Base-by-base conservation (phyloP, 1,284 basidiomycete species). In the Bondarzewia mesenterica region DNA sequence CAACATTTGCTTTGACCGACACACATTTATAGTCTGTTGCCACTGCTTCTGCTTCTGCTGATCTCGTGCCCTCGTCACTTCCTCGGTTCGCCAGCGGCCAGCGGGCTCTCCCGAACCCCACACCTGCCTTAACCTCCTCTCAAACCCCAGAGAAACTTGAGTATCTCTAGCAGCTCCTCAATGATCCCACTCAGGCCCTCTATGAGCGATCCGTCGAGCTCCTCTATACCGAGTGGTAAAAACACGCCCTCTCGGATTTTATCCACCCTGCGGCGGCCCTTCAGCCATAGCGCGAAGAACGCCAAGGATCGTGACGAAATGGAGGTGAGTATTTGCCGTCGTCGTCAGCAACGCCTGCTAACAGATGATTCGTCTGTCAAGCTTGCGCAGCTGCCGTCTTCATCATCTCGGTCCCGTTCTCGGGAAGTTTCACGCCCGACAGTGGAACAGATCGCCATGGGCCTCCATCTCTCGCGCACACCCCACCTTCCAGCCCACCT, bases 401-500 rank as follows among this genome's bases (percentile, higher is more conserved):
- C 29, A 14, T 26, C 44, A 15, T 21, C 39, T 12, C 53, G 46
- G n/a, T 20, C 45, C 7, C 49, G 41, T 29, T 44, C 43, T 26
- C 51, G 32, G 5, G 42, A 44, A 3, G 29, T n/a, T 12, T 32
- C 29, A 10, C 29, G 29, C 29, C 83, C 83, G 2, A 82, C 80
- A 46, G 70, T 84, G 40, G 77, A 82, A 56, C 82, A 85, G 62
- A 85, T 85, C 53, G 78, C 82, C 15, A 86, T 85, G 82, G 83
- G 82, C 21, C 70, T 85, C 18, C 84, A 85, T 60, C 66, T 83
- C 25, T 86, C 83, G 10, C 77, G 80, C 39, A 86, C 83, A 2
- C 82, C 83, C 5, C 82, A 85, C 59, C 62, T 85, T 23, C 55
- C 73, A 3, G 47, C 60, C 21, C 57, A 50, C 42, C 58, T 57